Evolutionary conservation across 371 early-diverging fungal species (phyloP), one percentile per base, ranked within the genome.

Genomic region (Actinomortierella wolfii): DNA sequence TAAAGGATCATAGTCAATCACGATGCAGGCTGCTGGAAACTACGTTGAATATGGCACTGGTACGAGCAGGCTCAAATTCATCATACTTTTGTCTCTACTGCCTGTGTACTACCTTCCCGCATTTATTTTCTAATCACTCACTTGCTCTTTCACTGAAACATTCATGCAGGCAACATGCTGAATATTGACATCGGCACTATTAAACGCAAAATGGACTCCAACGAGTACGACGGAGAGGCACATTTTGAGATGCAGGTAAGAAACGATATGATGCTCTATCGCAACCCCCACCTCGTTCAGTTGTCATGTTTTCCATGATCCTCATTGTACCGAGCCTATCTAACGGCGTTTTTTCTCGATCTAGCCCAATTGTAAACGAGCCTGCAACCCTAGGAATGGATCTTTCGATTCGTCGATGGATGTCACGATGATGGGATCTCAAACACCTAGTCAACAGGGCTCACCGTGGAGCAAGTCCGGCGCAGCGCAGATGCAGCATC

Each of bases 161-260:
- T 14, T 26, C 14, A 4, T 13, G 9, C 46, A 70, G 71, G 73
- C 39, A 71, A 71, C 57, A 71, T 71, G 73, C 39, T 71, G 48
- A 71, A 71, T 50, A 34, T 71, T 11, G 73, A 66, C 26, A 66
- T 51, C 0, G 73, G 73, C 29, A 71, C 73, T 0, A 62, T 71
- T 57, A 71, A 71, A 45, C 73, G 73, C 52, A 71, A 71, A 56
- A 65, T 66, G 21, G 73, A 71, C 56, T 71, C 73, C 18, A 71
- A 71, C 21, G 73, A 71, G 43, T 71, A 66, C 17, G 73, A 71
- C 24, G 73, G 66, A 18, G 73, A 71, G 29, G 59, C 52, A 6
- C 44, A 54, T 14, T 66, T 65, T n/a, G 59, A 66, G 25, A 49
- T 44, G 17, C 73, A 71, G 67, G 73, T 71, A 66, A 17, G 25